Evolutionary conservation across 1,284 basidiomycete species (phyloP), one percentile per base, ranked within the genome.

Genomic region (Irpex lacteus): DNA sequence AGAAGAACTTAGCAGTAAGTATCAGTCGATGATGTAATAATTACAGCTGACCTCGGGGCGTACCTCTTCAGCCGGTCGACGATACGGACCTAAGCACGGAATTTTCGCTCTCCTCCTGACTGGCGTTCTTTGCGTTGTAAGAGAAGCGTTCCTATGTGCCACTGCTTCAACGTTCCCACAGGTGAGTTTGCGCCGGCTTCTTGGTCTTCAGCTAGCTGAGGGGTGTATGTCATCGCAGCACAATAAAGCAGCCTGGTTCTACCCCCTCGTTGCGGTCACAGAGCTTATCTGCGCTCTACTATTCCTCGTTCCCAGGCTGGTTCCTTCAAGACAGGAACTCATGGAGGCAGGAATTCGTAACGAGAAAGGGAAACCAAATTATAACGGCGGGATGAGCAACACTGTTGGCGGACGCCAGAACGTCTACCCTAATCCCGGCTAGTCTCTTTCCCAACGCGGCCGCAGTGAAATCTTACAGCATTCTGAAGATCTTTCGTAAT

Each of bases 241-340:
- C 59, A 64, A 64, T 40, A 18, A 50, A 11, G 54, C 60, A 8
- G 34, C 55, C 1, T 40, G 56, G 13, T 65, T 62, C 38, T 65
- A 62, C 36, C 56, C 60, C 13, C 61, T 65, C 37, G 40, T 57
- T 18, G 64, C 64, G 6, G 19, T 52, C 3, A 38, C 64, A 4
- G 64, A 65, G 21, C 55, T 62, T 13, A 34, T 65, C n/a, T 55
- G 55, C 5, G 60, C 52, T n/a, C 1, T 65, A 26, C 49, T 65
- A 1, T 65, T 65, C 56, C 53, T 62, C 1, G 56, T 62, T n/a
- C 64, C 60, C 0, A 60, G 64, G 11, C 55, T 65, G 6, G 60
- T 65, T 7, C 64, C 64, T 6, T 62, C 60, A 1, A 59, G 59
- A 40, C 7, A 26, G 13, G 64, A 65, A 37, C 36, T 65, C 21